Base-by-base conservation (phyloP, 2,329 filamentous ascomycete species). In the Colletotrichum lupini region DNA sequence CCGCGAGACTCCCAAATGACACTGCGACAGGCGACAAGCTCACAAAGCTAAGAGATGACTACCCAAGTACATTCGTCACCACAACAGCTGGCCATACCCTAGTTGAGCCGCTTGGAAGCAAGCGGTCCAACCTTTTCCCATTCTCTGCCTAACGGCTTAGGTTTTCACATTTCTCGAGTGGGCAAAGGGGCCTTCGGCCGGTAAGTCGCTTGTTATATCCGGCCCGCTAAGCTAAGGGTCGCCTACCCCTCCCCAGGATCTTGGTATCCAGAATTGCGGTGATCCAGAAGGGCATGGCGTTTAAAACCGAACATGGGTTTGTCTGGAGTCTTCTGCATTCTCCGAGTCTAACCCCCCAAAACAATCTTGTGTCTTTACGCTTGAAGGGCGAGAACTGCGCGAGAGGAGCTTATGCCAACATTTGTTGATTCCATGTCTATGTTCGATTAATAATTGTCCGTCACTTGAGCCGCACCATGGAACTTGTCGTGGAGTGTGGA, bases 281-380 rank as follows among this genome's bases (percentile, higher is more conserved):
- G 53, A 66, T 73, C 55, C 22, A 53, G 28, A 49, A 61, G 14
- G 30, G 46, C 67, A 57, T 56, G 53, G 67, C 32, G 42, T 42
- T 42, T 49, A 37, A 37, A n/a, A 7, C 61, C 60, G 60, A 73
- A 56, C 67, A 73, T 57, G 60, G 56, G 60, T 55, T 56, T 61
- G 60, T 70, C 46, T 61, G 60, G 35, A 53, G 32, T 52, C 30
- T 42, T 35, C 30, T 55, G 32, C 42, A 12, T 63, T 55, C 53
- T 59, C 65, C 58, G 65, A 68, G 30, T 5, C 14, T 37, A n/a
- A 26, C 35, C 30, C 12, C 56, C 19, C 28, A 35, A 32, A 30
- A 11, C 52, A 49, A 22, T 9, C 8, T 49, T 9, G 22, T 19
- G 19, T 35, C 30, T 2, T 19, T 42, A 1, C 14, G 7, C 16